Conservation (phyloP, 2,329 filamentous ascomycete species). For the Colletotrichum siamense region DNA sequence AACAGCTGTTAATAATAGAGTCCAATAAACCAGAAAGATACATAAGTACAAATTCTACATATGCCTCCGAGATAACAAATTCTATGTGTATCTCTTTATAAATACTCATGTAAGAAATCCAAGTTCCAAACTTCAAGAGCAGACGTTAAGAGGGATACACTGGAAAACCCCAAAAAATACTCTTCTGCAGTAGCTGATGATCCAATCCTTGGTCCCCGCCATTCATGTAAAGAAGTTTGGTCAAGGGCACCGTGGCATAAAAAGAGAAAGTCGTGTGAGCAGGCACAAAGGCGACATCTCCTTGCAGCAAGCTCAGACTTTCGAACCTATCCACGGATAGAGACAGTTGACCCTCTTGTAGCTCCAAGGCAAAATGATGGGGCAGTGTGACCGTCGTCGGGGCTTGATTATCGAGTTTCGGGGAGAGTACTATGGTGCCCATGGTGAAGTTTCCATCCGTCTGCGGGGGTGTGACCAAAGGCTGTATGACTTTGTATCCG, state of each 20-base stretch:
- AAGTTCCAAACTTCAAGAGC: rapidly evolving
- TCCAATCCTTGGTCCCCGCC: conserved; percentile 28
- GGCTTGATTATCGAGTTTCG: background rate
- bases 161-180: conserved; percentile 25
- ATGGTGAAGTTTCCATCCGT: conserved; percentile 46
- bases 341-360: conserved; percentile 29
- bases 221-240: conserved; percentile 31
- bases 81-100: rapidly evolving
- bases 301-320: conserved; percentile 23
- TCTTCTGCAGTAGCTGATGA: conserved; percentile 22
- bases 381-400: background rate
- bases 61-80: rapidly evolving
- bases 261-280: conserved; percentile 24
- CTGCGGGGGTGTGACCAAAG: conserved; percentile 44
- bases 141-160: conserved; percentile 17
- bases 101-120: rapidly evolving
- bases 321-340: conserved; percentile 25
- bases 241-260: conserved; percentile 26
- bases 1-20: background rate
- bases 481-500: conserved; percentile 49
- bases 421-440: conserved; percentile 44
- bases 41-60: rapidly evolving
- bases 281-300: conserved; percentile 30
- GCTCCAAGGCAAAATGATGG: conserved; percentile 27
- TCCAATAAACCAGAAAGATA: background rate